phyloP scores from a whole-genome alignment of 768 basidiomycete species.

The Leccinum obscurum region DNA sequence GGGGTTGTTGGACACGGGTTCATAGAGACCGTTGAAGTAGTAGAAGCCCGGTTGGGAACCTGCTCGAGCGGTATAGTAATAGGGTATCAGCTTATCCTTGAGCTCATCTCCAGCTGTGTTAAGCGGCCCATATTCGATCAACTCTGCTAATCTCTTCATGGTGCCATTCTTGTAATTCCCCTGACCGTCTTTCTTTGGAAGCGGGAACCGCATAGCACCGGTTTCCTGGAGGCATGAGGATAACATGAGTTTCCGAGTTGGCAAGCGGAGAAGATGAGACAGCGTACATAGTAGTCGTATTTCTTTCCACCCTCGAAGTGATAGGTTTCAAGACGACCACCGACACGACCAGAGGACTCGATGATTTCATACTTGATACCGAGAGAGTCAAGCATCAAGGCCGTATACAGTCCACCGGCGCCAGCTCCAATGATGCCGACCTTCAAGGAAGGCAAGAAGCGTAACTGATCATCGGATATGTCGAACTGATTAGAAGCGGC shows the following conservation, averaged over 20 bases:
- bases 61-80: constrained; percentile 13
- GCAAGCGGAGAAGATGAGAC: background rate
- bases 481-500: background rate
- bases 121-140: constrained; percentile 30
- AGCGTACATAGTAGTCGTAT: constrained; percentile 40
- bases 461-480: background rate
- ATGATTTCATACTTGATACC: constrained; percentile 45
- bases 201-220: constrained; percentile 43
- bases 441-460: constrained; percentile 7
- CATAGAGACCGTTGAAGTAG: constrained; percentile 12
- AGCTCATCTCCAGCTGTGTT: constrained; percentile 17
- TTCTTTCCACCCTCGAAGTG: constrained; percentile 32
- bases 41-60: constrained; percentile 13
- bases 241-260: background rate
- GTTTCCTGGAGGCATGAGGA: constrained; percentile 28
- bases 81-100: constrained; percentile 26
- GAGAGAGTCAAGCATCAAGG: constrained; percentile 44
- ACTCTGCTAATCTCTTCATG: constrained; percentile 35
- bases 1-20: background rate
- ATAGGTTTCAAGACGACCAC: constrained; percentile 48
- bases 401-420: constrained; percentile 40
- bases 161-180: constrained; percentile 24
- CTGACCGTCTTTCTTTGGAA: constrained; percentile 16
- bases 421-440: constrained; percentile 26
- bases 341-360: constrained; percentile 41